A percentile compares a stretch with the other conserved stretches of the same genome.
These are phyloP conservation scores for Scleromitrula shiraiana DNA, from an alignment of 2,329 filamentous ascomycete genomes.

Conservation along the genomic window DNA sequence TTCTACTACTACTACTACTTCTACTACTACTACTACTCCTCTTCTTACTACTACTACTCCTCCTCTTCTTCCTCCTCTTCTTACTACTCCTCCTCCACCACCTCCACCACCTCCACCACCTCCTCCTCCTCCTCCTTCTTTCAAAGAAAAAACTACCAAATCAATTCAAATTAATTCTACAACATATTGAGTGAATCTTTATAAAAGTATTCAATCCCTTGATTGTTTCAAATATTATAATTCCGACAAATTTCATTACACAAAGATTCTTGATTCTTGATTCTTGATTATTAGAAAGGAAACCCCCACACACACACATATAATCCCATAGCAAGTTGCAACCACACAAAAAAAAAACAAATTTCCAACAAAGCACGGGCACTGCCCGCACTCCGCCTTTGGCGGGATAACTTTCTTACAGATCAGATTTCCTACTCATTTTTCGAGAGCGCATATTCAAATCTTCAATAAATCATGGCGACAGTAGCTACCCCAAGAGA, in stretches of 20 bases:
- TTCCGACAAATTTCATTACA: too few relatives aligned
- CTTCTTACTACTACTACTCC: too few relatives aligned
- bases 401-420: constrained; percentile 13
- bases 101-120: not conserved
- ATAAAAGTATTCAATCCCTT: too few relatives aligned
- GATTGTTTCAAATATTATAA: too few relatives aligned
- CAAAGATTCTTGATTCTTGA: too few relatives aligned
- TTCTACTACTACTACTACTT: too few relatives aligned
- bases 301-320: not conserved
- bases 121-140: not conserved
- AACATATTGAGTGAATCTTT: too few relatives aligned
- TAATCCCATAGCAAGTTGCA: not conserved
- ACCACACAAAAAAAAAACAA: constrained; percentile 4
- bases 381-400: constrained; percentile 20
- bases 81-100: not conserved
- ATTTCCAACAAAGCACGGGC: constrained; percentile 17
- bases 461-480: constrained; percentile 21
- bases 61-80: too few relatives aligned
- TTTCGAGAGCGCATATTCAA: constrained; percentile 5
- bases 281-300: too few relatives aligned
- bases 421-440: constrained; percentile 2
- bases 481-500: constrained; percentile 22
- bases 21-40: too few relatives aligned
- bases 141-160: too few relatives aligned
- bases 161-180: too few relatives aligned